Base-by-base conservation (phyloP, 2,329 filamentous ascomycete species). In the Tolypocladium cylindrosporum region DNA sequence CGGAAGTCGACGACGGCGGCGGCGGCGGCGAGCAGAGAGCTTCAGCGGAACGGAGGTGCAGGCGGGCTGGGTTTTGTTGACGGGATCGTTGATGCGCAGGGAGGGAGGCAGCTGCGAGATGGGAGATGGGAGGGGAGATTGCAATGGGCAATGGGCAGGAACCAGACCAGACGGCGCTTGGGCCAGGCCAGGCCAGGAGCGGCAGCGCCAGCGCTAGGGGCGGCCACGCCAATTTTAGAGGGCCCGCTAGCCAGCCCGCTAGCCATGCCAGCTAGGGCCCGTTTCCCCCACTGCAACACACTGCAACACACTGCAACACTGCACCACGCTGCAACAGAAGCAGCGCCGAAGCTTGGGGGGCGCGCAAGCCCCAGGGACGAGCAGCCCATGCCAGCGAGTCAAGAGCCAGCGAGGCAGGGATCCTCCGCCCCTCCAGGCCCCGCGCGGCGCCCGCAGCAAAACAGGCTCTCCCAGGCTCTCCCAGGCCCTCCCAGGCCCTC, bases 111-210 rank as follows among this genome's bases (percentile, higher is more conserved):
- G 37, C 27, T 31, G 1, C 4, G 31, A 8, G 31, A 13, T 24
- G 39, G 4, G 40, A 54, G 24, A 36, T 51, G 31, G 36, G 48
- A 52, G 31, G 31, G 48, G 36, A 54, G 24, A 54, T 41, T 41
- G 37, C 37, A 50, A 27, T n/a, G 48, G 48, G 27, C 48, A 51
- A 27, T 27, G 24, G 24, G 21, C 21, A 24, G 52, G 34, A 39
- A 36, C 36, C n/a, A 37, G 51, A 14, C 24, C 24, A 31, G 27
- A 31, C 27, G 24, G 24, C 53, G 57, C 55, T 59, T 54, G 51
- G 56, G 58, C 56, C 56, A 58, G 40, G n/a, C 56, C 56, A 55
- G 27, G n/a, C 48, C 48, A 53, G 51, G 41, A 48, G 54, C 57
- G 57, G 57, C 53, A 58, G 57, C 39, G 52, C 53, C 34, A 58